phyloP scores from a whole-genome alignment of 1,139 yeast species.

The Scheffersomyces quercinus region DNA sequence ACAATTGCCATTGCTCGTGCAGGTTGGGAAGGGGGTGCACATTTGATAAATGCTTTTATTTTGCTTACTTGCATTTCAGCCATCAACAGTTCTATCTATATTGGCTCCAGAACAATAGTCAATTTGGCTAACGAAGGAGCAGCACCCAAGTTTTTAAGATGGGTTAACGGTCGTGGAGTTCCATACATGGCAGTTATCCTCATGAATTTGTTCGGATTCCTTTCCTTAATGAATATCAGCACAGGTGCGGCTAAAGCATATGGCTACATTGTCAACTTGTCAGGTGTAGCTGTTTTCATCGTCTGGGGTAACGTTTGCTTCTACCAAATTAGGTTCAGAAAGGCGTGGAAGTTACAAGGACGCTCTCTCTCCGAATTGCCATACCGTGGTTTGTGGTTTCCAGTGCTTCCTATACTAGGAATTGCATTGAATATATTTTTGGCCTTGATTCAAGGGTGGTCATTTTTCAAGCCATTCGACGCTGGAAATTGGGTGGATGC shows the following conservation, averaged over 20 bases:
- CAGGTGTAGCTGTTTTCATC: slow-evolving; percentile 59
- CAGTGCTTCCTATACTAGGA: slow-evolving; percentile 53
- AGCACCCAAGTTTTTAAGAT: slow-evolving; percentile 46
- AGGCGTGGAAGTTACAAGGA: slow-evolving; percentile 52
- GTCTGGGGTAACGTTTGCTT: slow-evolving; percentile 51
- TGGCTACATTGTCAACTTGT: slow-evolving; percentile 50
- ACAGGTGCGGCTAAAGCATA: slow-evolving; percentile 59
- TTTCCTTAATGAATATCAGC: slow-evolving; percentile 50
- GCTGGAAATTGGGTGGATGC: slow-evolving; percentile 66
- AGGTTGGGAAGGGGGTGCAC: slow-evolving; percentile 52
- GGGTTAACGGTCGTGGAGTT: slow-evolving; percentile 48
- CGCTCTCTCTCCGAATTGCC: slow-evolving; percentile 50
- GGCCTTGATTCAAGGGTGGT: slow-evolving; percentile 70
- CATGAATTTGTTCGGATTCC: slow-evolving; percentile 49
- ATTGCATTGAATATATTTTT: slow-evolving; percentile 52
- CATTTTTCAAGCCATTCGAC: slow-evolving; percentile 59
- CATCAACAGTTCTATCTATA: slow-evolving; percentile 53
- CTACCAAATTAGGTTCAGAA: slow-evolving; percentile 49
- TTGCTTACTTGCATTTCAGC: slow-evolving; percentile 55
- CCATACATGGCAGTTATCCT: slow-evolving; percentile 52
- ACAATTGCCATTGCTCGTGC: slow-evolving; percentile 45
- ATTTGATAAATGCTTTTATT: slow-evolving; percentile 52
- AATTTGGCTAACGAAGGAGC: slow-evolving; percentile 51
- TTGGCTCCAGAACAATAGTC: slow-evolving; percentile 53
- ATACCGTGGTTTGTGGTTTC: slow-evolving; percentile 53